A percentile compares a stretch with the other conserved stretches of the same genome.
Conservation (phyloP, 2,329 filamentous ascomycete genomes). For the Rutstroemia sp. region DNA sequence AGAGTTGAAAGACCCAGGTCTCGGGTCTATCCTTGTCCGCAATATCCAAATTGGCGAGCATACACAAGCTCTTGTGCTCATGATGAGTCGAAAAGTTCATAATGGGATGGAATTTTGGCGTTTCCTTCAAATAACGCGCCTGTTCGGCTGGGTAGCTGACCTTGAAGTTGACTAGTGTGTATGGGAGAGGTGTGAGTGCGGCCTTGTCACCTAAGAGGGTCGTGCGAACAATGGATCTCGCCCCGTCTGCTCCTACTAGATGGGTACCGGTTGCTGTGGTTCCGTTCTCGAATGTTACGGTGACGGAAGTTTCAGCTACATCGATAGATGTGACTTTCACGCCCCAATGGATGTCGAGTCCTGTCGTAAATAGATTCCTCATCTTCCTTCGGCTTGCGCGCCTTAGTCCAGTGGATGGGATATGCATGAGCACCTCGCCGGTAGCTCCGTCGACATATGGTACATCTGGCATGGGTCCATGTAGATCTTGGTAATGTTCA, state of each 20-base stretch:
- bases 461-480: neutral
- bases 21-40: neutral
- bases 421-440: neutral
- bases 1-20: slow-evolving; percentile 2
- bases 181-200: neutral
- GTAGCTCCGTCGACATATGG: neutral
- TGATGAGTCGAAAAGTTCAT: slow-evolving; percentile 1
- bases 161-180: neutral
- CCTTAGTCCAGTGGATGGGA: neutral
- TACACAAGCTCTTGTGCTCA: neutral
- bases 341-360: neutral
- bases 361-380: neutral
- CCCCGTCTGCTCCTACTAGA: slow-evolving; percentile 35
- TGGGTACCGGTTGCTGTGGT: slow-evolving; percentile 23
- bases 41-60: neutral
- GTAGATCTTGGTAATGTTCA: neutral
- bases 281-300: neutral
- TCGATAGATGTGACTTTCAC: neutral
- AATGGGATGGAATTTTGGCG: slow-evolving; percentile 3
- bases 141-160: neutral
- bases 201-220: slow-evolving; percentile 13
- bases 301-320: neutral
- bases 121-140: slow-evolving; percentile 14
- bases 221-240: slow-evolving; percentile 28
- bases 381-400: slow-evolving; percentile 1